Conservation (phyloP, 352 stramenopile genomes). For the Phytophthora foliorum region DNA sequence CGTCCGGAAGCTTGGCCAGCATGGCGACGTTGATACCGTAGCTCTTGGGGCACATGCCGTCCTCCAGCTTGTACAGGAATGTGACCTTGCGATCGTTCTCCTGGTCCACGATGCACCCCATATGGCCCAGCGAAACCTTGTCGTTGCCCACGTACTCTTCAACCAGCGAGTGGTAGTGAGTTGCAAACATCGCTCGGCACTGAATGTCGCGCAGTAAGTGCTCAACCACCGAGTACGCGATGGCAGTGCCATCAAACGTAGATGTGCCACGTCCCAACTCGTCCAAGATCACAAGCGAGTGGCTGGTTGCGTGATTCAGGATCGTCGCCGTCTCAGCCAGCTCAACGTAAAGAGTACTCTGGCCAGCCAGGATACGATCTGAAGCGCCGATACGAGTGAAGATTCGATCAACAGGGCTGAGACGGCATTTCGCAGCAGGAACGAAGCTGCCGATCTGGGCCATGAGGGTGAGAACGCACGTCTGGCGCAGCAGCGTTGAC, state of each 20-base stretch:
- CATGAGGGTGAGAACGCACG: slow-evolving; percentile 97
- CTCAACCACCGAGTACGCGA: slow-evolving; percentile 98
- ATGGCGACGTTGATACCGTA: slow-evolving; percentile 99
- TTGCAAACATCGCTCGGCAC: slow-evolving; percentile 98
- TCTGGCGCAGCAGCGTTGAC: slow-evolving; percentile 98
- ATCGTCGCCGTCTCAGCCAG: slow-evolving; percentile 98
- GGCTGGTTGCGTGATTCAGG: slow-evolving; percentile 94
- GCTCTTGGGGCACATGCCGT: slow-evolving; percentile 97
- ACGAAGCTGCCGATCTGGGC: slow-evolving; percentile 99
- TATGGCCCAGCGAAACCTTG: slow-evolving; percentile 79
- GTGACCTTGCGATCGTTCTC: slow-evolving; percentile 95
- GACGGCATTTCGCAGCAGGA: slow-evolving; percentile 92
- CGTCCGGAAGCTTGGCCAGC: slow-evolving; percentile 96
- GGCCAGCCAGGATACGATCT: slow-evolving; percentile 97
- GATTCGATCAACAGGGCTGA: slow-evolving; percentile 98
- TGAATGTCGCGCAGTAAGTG: slow-evolving; percentile 87
- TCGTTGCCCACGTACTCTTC: slow-evolving; percentile 83
- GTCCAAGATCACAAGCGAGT: slow-evolving; percentile 98
- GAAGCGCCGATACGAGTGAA: slow-evolving; percentile 99
- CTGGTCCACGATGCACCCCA: slow-evolving; percentile 86
- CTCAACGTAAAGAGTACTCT: slow-evolving; percentile 99
- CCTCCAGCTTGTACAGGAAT: slow-evolving; percentile 99
- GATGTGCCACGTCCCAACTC: slow-evolving; percentile 98
- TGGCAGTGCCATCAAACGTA: slow-evolving; percentile 98
- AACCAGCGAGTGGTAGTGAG: slow-evolving; percentile 98